These are phyloP conservation scores for Salinomyces thailandicus DNA, from an alignment of 2,329 filamentous ascomycete species.

Conservation along the genomic window DNA sequence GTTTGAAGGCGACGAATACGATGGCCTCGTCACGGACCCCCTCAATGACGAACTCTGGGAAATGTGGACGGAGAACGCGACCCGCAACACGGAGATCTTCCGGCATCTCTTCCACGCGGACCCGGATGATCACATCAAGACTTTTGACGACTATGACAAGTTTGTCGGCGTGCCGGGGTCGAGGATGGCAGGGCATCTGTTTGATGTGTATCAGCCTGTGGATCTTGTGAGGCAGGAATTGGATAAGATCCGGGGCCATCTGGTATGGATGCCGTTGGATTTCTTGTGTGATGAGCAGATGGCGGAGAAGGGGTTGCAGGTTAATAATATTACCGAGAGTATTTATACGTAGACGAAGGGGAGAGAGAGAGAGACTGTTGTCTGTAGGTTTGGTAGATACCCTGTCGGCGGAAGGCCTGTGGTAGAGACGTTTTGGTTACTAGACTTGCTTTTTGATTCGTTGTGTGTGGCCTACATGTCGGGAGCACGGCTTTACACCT, in stretches of 20 bases:
- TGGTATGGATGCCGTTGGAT: constrained; percentile 91
- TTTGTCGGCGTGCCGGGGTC: constrained; percentile 55
- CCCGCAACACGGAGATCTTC: constrained; percentile 63
- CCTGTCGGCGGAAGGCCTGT: no score
- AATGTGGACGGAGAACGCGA: constrained; percentile 59
- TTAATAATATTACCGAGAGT: constrained; percentile 81
- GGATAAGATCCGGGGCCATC: constrained; percentile 65
- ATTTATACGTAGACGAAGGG: constrained; percentile 60
- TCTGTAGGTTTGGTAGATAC: no score
- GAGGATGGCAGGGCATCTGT: constrained; percentile 72
- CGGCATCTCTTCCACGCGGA: constrained; percentile 77
- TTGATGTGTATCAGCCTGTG: constrained; percentile 64
- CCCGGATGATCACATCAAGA: constrained; percentile 81
- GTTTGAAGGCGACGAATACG: constrained; percentile 56
- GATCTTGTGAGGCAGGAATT: constrained; percentile 65
- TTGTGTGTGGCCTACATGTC: no score
- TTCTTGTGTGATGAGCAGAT: constrained; percentile 77
- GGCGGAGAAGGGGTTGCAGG: constrained; percentile 77
- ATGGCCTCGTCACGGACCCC: constrained; percentile 50
- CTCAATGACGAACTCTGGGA: constrained; percentile 48
- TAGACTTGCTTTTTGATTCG: no score
- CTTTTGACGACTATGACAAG: constrained; percentile 76
- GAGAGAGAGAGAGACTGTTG: no score
- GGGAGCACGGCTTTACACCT: no score
- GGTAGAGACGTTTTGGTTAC: no score